Conservation (phyloP, 345 rosid genomes). For the Fremontodendron californicum region DNA sequence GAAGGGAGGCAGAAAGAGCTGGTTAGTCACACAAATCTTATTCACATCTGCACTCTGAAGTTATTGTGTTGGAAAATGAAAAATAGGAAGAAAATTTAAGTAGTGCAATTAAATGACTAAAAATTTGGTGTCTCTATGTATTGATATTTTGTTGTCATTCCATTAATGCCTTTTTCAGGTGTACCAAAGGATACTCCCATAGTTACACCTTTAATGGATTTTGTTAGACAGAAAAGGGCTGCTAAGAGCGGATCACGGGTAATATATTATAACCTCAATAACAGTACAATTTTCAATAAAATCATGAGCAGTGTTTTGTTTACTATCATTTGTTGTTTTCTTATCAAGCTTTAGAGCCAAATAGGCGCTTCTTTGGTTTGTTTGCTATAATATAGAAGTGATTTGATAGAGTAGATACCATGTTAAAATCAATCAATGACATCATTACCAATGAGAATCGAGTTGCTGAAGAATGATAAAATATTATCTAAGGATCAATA, state of each 20-base stretch:
- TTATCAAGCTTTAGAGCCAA: not conserved
- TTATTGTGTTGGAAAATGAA: not conserved
- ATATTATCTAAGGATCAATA: not conserved
- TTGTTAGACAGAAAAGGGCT: slow-evolving; percentile 56
- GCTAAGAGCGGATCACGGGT: slow-evolving; percentile 48
- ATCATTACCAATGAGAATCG: too few relatives aligned
- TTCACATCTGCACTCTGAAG: not conserved
- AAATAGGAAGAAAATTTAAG: not conserved
- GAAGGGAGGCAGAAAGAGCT: slow-evolving; percentile 64
- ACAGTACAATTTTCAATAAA: not conserved
- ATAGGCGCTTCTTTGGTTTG: not conserved
- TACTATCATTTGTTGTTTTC: not conserved
- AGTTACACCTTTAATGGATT: slow-evolving; percentile 40
- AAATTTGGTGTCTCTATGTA: not conserved
- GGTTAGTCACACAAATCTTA: slow-evolving; percentile 32
- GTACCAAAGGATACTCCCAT: slow-evolving; percentile 38
- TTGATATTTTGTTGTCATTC: slow-evolving; percentile 8
- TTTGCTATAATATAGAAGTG: not conserved
- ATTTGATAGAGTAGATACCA: not conserved
- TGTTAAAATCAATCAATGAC: not conserved
- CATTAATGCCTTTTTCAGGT: slow-evolving; percentile 30
- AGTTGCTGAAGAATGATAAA: too few relatives aligned
- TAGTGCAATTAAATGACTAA: not conserved
- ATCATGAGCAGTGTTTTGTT: not conserved
- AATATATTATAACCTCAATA: not conserved